A percentile compares a stretch with the other conserved stretches of the same genome.
Evolutionary conservation across 2,329 filamentous ascomycete genomes (phyloP).

Genomic region (Fusarium virguliforme): DNA sequence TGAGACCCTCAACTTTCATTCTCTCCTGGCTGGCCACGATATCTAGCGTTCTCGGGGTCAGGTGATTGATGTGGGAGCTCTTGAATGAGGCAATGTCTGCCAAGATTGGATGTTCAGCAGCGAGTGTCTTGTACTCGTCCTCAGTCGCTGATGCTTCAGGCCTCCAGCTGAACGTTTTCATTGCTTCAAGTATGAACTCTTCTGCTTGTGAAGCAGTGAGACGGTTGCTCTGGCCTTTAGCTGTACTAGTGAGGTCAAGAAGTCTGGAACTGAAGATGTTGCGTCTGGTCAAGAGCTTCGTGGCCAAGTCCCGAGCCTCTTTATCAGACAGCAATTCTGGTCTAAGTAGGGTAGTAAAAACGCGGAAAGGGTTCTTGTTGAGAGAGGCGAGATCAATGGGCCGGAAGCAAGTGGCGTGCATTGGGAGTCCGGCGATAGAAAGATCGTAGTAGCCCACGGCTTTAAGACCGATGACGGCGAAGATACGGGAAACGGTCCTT

Average conservation of each 20-base stretch:
- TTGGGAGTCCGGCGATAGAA: conserved; percentile 62
- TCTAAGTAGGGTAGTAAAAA: conserved; percentile 58
- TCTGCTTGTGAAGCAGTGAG: conserved; percentile 54
- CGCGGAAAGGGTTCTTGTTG: conserved; percentile 56
- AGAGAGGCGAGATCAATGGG: conserved; percentile 57
- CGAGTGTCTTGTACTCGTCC: conserved; percentile 61
- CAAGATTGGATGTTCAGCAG: conserved; percentile 63
- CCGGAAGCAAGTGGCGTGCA: conserved; percentile 69
- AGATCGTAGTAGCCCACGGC: conserved; percentile 70
- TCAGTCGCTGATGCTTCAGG: conserved; percentile 58
- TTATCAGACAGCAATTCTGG: conserved; percentile 59
- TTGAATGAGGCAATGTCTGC: conserved; percentile 63
- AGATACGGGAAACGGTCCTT: conserved; percentile 60
- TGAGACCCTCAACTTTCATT: conserved; percentile 61
- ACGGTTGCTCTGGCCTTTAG: conserved; percentile 51
- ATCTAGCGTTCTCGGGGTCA: conserved; percentile 67
- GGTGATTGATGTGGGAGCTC: conserved; percentile 68
- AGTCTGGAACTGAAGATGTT: conserved; percentile 61
- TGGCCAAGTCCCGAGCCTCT: conserved; percentile 53
- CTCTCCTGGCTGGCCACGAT: conserved; percentile 62
- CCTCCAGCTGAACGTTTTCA: conserved; percentile 67
- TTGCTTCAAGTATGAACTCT: conserved; percentile 60
- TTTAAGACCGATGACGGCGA: conserved; percentile 64
- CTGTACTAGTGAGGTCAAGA: conserved; percentile 55
- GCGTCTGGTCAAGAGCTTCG: conserved; percentile 56